Evolutionary conservation across 345 rosid species (phyloP).

Genomic region (Salix viminalis): DNA sequence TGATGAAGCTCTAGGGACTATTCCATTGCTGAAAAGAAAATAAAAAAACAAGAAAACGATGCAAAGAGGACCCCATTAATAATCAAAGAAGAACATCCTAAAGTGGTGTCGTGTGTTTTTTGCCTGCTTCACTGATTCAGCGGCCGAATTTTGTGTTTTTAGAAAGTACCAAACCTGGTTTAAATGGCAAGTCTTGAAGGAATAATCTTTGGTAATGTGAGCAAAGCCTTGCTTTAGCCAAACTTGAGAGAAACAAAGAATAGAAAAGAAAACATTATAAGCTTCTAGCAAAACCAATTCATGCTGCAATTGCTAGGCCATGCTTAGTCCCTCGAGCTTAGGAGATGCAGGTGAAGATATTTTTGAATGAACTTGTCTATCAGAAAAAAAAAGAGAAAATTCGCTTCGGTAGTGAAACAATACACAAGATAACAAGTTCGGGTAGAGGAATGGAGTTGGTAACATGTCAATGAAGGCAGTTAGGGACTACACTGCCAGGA

Average conservation of each 20-base stretch:
- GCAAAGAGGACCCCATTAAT: too few relatives aligned
- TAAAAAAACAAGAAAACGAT: too few relatives aligned
- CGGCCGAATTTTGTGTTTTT: too few relatives aligned
- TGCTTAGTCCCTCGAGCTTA: background rate
- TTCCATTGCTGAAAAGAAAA: background rate
- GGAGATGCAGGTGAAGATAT: background rate
- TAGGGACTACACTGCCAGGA: constrained; percentile 1
- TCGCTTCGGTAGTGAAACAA: background rate
- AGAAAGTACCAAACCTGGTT: background rate
- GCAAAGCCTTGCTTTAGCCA: background rate
- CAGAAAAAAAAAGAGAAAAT: background rate
- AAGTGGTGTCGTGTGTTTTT: too few relatives aligned
- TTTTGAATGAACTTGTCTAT: too few relatives aligned
- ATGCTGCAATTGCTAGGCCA: background rate
- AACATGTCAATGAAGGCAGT: constrained; percentile 17
- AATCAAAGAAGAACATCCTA: too few relatives aligned
- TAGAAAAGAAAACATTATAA: background rate
- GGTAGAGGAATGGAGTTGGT: constrained; percentile 10
- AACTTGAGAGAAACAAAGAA: background rate
- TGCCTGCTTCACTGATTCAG: too few relatives aligned
- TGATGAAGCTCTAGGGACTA: too few relatives aligned
- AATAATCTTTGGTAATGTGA: background rate
- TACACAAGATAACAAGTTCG: constrained; percentile 6
- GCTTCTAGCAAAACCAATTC: background rate
- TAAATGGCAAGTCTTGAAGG: background rate